phyloP scores from a whole-genome alignment of 1,284 basidiomycete genomes.

The Rhizopogon hawkerae region DNA sequence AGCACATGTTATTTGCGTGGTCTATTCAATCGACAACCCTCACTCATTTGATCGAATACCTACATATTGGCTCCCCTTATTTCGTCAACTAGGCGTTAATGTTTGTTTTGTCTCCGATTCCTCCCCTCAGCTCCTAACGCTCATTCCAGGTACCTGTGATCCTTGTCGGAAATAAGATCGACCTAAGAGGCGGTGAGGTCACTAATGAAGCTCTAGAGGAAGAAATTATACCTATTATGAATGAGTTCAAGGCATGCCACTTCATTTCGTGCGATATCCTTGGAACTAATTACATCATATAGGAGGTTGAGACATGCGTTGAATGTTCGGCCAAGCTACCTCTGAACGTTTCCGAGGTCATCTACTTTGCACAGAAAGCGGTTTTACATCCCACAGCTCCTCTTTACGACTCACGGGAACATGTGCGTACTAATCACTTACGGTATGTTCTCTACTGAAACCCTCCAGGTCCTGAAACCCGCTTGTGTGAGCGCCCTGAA shows the following conservation, averaged over 20 bases:
- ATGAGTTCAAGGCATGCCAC: slow-evolving; percentile 80
- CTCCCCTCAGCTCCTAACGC: slow-evolving; percentile 8
- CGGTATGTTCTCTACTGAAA: slow-evolving; percentile 5
- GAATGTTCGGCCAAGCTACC: slow-evolving; percentile 90
- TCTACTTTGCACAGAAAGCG: slow-evolving; percentile 98
- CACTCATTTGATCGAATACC: slow-evolving; percentile 96
- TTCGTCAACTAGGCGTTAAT: slow-evolving; percentile 91
- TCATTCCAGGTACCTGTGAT: slow-evolving; percentile 82
- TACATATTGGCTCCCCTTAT: slow-evolving; percentile 98
- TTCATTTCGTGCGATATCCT: slow-evolving; percentile 4
- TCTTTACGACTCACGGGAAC: slow-evolving; percentile 92
- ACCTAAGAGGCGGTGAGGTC: slow-evolving; percentile 85
- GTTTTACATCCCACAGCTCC: slow-evolving; percentile 97
- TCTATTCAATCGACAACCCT: slow-evolving; percentile 93
- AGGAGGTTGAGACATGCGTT: slow-evolving; percentile 98
- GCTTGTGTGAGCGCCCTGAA: slow-evolving; percentile 83
- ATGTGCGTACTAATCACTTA: slow-evolving; percentile 40
- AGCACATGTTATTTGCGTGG: slow-evolving; percentile 96
- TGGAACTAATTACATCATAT: slow-evolving; percentile 9
- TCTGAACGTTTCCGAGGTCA: slow-evolving; percentile 95
- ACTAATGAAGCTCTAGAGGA: slow-evolving; percentile 93
- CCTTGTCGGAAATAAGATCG: slow-evolving; percentile 97
- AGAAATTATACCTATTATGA: slow-evolving; percentile 92
- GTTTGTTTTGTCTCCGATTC: slow-evolving; percentile 34
- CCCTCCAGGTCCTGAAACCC: slow-evolving; percentile 77